Conservation (phyloP, 1,284 basidiomycete genomes). For the Sphaerobolus stellatus region DNA sequence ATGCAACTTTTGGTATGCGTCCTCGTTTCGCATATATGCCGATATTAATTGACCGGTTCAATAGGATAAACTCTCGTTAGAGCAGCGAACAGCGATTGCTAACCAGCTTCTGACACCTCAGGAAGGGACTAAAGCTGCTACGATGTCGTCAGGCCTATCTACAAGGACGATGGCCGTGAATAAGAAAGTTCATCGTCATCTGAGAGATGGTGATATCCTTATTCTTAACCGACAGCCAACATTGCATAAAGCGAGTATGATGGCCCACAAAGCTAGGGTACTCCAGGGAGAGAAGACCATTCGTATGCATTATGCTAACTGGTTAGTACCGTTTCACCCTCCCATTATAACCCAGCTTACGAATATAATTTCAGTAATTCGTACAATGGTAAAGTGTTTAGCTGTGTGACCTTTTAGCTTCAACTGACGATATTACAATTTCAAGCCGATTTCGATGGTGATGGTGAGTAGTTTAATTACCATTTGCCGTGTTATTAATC, state of each 20-base stretch:
- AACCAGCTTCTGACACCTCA: constrained; percentile 95
- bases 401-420: too few species aligned
- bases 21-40: constrained; percentile 4
- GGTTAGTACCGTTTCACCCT: constrained; percentile 49
- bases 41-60: constrained; percentile 4
- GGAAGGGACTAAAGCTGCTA: constrained; percentile 57
- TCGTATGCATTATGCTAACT: constrained; percentile 99
- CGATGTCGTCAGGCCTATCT: constrained; percentile 56
- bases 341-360: background rate
- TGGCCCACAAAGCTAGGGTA: constrained; percentile 94
- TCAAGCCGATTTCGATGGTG: constrained; percentile 97
- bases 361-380: constrained; percentile 69
- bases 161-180: constrained; percentile 78
- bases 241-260: constrained; percentile 99
- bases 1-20: constrained; percentile 76
- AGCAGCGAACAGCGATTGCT: constrained; percentile 94
- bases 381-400: constrained; percentile 74
- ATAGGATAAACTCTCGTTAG: constrained; percentile 82
- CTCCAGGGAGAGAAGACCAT: constrained; percentile 98
- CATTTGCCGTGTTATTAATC: background rate
- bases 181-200: constrained; percentile 97
- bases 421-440: constrained; percentile 15
- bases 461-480: constrained; percentile 63
- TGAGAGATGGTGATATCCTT: constrained; percentile 93
- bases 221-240: constrained; percentile 99